These are phyloP conservation scores for Quercus wislizeni DNA, from an alignment of 306 rosid genomes.

Conservation along the genomic window DNA sequence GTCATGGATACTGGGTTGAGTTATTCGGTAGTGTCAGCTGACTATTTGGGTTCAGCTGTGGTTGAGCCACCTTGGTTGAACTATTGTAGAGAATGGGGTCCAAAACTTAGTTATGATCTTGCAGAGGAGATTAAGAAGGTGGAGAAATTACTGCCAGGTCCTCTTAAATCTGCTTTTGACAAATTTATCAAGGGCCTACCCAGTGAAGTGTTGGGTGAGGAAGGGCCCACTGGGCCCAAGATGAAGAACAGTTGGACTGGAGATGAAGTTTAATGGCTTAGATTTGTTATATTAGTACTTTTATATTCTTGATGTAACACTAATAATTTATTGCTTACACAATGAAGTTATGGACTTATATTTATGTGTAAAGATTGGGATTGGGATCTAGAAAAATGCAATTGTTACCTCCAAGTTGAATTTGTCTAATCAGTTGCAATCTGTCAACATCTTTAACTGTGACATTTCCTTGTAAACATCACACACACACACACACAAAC, in stretches of 20 bases:
- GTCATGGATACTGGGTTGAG: conserved; percentile 42
- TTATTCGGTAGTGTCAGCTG: conserved; percentile 41
- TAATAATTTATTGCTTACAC: no score
- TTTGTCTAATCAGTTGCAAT: no score
- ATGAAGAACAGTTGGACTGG: conserved; percentile 59
- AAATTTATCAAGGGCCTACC: conserved; percentile 40
- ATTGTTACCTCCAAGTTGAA: no score
- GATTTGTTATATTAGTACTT: no score
- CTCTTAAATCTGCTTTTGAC: conserved; percentile 27
- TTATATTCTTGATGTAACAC: no score
- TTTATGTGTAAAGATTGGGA: no score
- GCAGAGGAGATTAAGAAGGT: conserved; percentile 38
- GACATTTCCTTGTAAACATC: no score
- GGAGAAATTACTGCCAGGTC: conserved; percentile 40
- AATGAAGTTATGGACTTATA: no score
- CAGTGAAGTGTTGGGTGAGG: conserved; percentile 55
- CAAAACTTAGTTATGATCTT: conserved; percentile 41
- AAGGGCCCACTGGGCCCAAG: conserved; percentile 88
- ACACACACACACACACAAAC: no score
- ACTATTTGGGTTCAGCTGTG: conserved; percentile 39
- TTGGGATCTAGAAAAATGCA: no score
- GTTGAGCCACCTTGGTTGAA: conserved; percentile 65
- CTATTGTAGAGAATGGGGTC: conserved; percentile 69
- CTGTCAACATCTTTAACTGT: no score
- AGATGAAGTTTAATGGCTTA: conserved; percentile 44